These are phyloP conservation scores for Marasmius fiardii DNA, from an alignment of 1,284 basidiomycete species.

Conservation along the genomic window DNA sequence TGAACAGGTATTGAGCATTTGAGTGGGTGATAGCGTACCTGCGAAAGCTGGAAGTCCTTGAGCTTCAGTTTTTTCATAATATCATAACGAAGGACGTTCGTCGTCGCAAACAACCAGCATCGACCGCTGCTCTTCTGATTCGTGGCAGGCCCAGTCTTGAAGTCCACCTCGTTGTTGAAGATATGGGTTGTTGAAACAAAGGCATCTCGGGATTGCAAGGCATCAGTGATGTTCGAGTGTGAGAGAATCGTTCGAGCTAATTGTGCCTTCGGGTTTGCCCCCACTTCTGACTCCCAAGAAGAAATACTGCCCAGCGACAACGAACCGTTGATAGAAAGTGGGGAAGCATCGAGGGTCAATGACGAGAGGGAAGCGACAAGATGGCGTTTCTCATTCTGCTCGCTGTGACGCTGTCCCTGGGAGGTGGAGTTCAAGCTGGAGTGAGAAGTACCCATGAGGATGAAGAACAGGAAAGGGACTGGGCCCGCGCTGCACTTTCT, in stretches of 20 bases:
- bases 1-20: background rate
- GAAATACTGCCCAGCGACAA: constrained; percentile 55
- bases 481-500: too few species aligned
- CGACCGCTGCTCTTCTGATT: constrained; percentile 86
- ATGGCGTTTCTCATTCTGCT: constrained; percentile 9
- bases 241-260: constrained; percentile 81
- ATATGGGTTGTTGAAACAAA: constrained; percentile 71
- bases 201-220: constrained; percentile 66
- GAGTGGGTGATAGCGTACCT: constrained; percentile 42
- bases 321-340: constrained; percentile 50
- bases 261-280: constrained; percentile 60
- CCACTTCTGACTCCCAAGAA: constrained; percentile 62
- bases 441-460: too few species aligned
- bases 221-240: constrained; percentile 67
- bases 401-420: too few species aligned
- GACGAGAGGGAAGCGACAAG: background rate
- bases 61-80: constrained; percentile 86
- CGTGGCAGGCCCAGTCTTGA: constrained; percentile 80
- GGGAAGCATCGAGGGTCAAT: constrained; percentile 3
- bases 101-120: constrained; percentile 93
- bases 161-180: constrained; percentile 81
- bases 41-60: constrained; percentile 86
- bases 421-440: too few species aligned
- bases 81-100: constrained; percentile 82
- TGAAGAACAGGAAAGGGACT: too few species aligned